These are phyloP conservation scores for Phytophthora ohioensis DNA, from an alignment of 352 stramenopile species.

Conservation along the genomic window DNA sequence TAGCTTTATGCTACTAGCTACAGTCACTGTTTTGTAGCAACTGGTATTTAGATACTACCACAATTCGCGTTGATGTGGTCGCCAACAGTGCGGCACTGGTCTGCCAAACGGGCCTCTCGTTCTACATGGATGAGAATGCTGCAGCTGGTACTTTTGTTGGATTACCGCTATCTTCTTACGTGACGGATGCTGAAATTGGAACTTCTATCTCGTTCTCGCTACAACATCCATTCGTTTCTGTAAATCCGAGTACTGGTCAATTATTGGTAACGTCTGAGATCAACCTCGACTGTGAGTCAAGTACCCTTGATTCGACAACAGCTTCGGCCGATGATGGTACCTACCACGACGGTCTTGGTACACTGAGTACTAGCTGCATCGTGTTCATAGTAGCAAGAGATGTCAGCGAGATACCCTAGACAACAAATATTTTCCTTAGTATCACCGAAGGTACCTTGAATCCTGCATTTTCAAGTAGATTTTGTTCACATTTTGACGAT, in stretches of 20 bases:
- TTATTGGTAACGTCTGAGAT: constrained; percentile 27
- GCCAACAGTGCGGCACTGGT: constrained; percentile 24
- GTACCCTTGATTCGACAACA: constrained; percentile 4
- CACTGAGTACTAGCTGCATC: constrained; percentile 37
- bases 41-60: constrained; percentile 1
- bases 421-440: constrained; percentile 23
- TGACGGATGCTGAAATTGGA: constrained; percentile 35
- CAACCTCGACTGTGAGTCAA: constrained; percentile 42
- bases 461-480: background rate
- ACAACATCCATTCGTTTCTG: constrained; percentile 38
- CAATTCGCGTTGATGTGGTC: constrained; percentile 24
- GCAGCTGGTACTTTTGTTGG: constrained; percentile 26
- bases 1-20: constrained; percentile 22
- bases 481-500: background rate
- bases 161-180: constrained; percentile 13
- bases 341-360: constrained; percentile 36
- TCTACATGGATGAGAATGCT: constrained; percentile 35
- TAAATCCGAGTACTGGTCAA: constrained; percentile 35
- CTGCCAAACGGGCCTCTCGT: constrained; percentile 8
- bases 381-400: constrained; percentile 32
- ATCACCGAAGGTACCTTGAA: constrained; percentile 32
- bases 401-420: constrained; percentile 34
- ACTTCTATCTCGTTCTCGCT: constrained; percentile 36
- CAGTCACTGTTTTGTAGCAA: constrained; percentile 18
- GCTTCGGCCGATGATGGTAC: constrained; percentile 38